phyloP scores from a whole-genome alignment of 345 rosid species.

The Populus pruinosa region DNA sequence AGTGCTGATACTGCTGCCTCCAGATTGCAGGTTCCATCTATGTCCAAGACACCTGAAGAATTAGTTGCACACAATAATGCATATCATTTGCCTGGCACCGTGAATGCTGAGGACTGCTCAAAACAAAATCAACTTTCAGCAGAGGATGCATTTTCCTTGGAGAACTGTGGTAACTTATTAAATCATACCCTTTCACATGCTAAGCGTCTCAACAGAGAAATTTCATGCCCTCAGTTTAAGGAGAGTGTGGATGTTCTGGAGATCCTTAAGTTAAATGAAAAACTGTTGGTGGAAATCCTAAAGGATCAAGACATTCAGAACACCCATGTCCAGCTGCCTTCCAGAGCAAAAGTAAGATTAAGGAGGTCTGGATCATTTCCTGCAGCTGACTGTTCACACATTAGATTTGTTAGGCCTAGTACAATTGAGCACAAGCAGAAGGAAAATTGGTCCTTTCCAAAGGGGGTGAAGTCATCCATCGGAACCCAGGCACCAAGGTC shows the following conservation, averaged over 20 bases:
- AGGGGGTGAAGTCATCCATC: constrained; percentile 21
- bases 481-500: constrained; percentile 10
- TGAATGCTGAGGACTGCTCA: not conserved
- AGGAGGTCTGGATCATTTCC: constrained; percentile 89
- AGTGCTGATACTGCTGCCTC: constrained; percentile 15
- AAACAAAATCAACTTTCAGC: constrained; percentile 6
- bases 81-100: not conserved
- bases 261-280: constrained; percentile 50
- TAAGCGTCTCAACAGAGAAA: constrained; percentile 16
- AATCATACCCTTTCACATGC: constrained; percentile 15
- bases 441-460: constrained; percentile 62
- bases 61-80: not conserved
- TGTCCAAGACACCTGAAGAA: constrained; percentile 4
- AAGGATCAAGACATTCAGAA: constrained; percentile 37
- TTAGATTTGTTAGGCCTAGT: constrained; percentile 34
- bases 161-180: constrained; percentile 8
- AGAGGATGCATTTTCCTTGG: constrained; percentile 6
- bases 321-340: constrained; percentile 34
- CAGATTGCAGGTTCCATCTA: constrained; percentile 14
- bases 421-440: constrained; percentile 66
- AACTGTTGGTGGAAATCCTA: constrained; percentile 46
- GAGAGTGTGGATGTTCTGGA: constrained; percentile 61
- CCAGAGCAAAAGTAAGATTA: constrained; percentile 28
- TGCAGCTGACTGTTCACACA: constrained; percentile 29
- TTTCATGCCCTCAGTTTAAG: constrained; percentile 36